Conservation (phyloP, 306 rosid species). For the Senna siamea region DNA sequence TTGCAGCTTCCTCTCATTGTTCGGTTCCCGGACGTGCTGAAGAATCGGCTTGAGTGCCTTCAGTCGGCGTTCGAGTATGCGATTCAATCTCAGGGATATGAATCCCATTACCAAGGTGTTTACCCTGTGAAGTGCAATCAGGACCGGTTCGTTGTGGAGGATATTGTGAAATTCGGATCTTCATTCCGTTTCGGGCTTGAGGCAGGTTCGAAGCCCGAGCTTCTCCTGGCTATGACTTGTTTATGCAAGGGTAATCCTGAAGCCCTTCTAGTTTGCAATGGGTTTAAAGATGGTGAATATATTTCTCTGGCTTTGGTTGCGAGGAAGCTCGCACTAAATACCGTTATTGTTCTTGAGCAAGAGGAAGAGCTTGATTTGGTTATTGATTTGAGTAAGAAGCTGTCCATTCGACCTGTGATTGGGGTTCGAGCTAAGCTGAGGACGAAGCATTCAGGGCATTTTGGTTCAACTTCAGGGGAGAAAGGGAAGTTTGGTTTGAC, state of each 20-base stretch:
- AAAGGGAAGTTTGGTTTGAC: conserved; percentile 91
- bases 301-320: conserved; percentile 79
- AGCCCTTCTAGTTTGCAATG: conserved; percentile 75
- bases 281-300: conserved; percentile 81
- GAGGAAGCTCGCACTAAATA: conserved; percentile 72
- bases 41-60: conserved; percentile 76
- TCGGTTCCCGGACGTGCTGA: conserved; percentile 81
- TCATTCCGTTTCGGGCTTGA: conserved; percentile 83
- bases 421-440: conserved; percentile 87
- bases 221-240: conserved; percentile 91
- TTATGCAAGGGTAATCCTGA: conserved; percentile 83
- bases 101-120: conserved; percentile 86
- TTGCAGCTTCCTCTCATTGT: conserved; percentile 82
- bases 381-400: conserved; percentile 68
- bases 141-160: conserved; percentile 92
- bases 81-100: conserved; percentile 62
- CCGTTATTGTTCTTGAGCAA: conserved; percentile 88
- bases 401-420: conserved; percentile 72
- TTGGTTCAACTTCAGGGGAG: conserved; percentile 96
- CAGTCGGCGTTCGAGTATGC: conserved; percentile 78
- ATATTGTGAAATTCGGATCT: conserved; percentile 77
- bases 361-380: conserved; percentile 88
- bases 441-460: conserved; percentile 89
- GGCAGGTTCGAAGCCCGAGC: conserved; percentile 95
- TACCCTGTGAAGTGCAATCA: conserved; percentile 96